These are phyloP conservation scores for Wickerhamomyces chambardii DNA, from an alignment of 805 yeast genomes.

Conservation along the genomic window DNA sequence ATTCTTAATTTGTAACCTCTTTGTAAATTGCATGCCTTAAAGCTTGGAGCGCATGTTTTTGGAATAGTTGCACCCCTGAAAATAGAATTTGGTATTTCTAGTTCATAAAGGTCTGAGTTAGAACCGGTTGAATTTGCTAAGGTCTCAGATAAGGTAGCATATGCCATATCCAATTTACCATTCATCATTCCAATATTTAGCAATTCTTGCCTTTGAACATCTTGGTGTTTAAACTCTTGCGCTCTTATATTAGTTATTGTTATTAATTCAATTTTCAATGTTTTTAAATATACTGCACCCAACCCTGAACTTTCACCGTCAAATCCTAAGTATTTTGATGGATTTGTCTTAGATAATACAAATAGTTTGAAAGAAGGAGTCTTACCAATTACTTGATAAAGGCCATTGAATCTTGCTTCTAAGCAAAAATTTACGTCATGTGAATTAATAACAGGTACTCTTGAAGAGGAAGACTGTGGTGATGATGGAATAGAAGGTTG, in stretches of 20 bases:
- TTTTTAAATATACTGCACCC: constrained; percentile 35
- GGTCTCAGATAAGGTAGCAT: constrained; percentile 2
- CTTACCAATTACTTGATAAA: constrained; percentile 4
- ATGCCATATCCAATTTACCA: constrained; percentile 4
- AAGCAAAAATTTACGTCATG: constrained; percentile 6
- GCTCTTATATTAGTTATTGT: constrained; percentile 11
- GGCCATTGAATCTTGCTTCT: constrained; percentile 8
- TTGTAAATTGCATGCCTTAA: constrained; percentile 45
- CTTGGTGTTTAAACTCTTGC: constrained; percentile 4
- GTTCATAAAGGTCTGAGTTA: constrained; percentile 26
- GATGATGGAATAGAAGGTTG: neutral
- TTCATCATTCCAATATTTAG: too few relatives aligned
- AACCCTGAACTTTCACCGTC: constrained; percentile 37
- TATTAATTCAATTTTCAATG: constrained; percentile 20
- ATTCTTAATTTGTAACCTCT: constrained; percentile 32
- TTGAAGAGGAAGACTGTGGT: neutral
- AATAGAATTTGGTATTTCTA: constrained; percentile 7
- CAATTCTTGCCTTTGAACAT: neutral
- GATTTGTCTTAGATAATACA: constrained; percentile 12
- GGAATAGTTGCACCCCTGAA: constrained; percentile 36
- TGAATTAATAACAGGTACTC: constrained; percentile 1
- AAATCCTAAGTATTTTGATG: constrained; percentile 17
- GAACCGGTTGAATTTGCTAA: constrained; percentile 20
- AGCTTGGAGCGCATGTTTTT: constrained; percentile 40
- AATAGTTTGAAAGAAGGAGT: constrained; percentile 15